Base-by-base conservation (phyloP, 768 basidiomycete species). In the Kwoniella sp. region DNA sequence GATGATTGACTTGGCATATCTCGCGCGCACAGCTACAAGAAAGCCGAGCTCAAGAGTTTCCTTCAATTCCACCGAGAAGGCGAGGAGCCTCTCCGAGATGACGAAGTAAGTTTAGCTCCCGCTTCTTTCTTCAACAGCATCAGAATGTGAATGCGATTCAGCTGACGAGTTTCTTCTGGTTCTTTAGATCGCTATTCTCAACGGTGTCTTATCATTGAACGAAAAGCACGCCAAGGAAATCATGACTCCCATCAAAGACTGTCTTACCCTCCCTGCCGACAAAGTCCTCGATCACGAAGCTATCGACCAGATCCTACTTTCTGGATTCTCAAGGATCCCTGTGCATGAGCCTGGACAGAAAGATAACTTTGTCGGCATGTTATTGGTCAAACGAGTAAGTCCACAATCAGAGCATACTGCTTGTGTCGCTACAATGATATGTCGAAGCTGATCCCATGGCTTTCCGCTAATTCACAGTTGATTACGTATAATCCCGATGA, bases 261-360 rank as follows among this genome's bases (percentile, higher is more conserved):
- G 78, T 55, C 57, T 94, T 29, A 88, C 90, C 0, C 83, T 98
- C 1, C 86, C 88, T 59, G 79, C 87, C 2, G 91, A 96, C 74
- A 85, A 87, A 1, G 83, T 92, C 24, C 81, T 97, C 49, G 88
- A 96, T 77, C 87, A 91, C 68, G 82, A 84, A 1, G 86, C 85
- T 0, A 87, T 98, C 19, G 91, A 94, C 74, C 83, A 77, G 58
- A 82, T 82, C 61, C 67, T 82, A n/a, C 67, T 79, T 6, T 80
- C 77, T 67, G 94, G 94, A 0, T 96, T 95, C 77, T 94, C 92
- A 1, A 87, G 94, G 21, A 90, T 98, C 73, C 94, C 94, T 0
- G 85, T 98, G 0, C 91, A 95, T 72, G 86, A 87, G 63, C 84
- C 88, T 2, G 85, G 85, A 3, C 84, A 89, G 46, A 85, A 86